Evolutionary conservation across 225 moss, liverwort and hornwort genomes (phyloP), one percentile per base, ranked within the genome.

Genomic region (Bryoerythrophyllum caledonicum): DNA sequence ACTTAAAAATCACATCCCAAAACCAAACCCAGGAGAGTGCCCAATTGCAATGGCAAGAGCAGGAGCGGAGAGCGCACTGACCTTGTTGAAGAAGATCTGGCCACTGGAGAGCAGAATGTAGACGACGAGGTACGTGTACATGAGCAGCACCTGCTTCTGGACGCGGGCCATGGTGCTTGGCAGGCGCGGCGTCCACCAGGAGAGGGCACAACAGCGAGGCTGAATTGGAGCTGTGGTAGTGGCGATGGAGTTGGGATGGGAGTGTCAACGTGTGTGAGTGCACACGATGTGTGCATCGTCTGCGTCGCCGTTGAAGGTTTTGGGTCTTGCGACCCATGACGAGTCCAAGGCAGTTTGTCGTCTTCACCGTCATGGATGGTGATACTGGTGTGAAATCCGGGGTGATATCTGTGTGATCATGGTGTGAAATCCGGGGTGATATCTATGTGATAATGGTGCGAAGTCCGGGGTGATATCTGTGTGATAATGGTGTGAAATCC

Each of bases 71-170:
- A 23, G 12, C 24, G 27, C 25, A 77, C 53, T 21, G 16, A 79
- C 87, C 77, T 88, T 88, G 49, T 88, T 88, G 72, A 88, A 88
- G 75, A 88, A 88, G 35, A 88, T 88, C 67, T 88, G 87, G 65
- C 87, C 85, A 55, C 87, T 88, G 53, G 87, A 88, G 51, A 88
- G 87, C 2, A 85, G 15, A 69, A 88, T 88, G 73, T 88, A 88
- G 56, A 88, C 77, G 25, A 82, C 24, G 67, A 88, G 80, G 20
- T 85, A 88, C 0, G 78, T 16, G 43, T 88, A 88, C 87, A 80
- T 88, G 55, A 85, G 84, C 82, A 85, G 67, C 52, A 75, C 32
- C 30, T 63, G 79, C 78, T 54, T 77, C 15, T 12, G 67, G 38
- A n/a, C 28, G 63, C 63, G 66, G 23, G 80, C 79, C 84, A 84